These are phyloP conservation scores for Cicer bijugum DNA, from an alignment of 306 rosid genomes.

Conservation along the genomic window DNA sequence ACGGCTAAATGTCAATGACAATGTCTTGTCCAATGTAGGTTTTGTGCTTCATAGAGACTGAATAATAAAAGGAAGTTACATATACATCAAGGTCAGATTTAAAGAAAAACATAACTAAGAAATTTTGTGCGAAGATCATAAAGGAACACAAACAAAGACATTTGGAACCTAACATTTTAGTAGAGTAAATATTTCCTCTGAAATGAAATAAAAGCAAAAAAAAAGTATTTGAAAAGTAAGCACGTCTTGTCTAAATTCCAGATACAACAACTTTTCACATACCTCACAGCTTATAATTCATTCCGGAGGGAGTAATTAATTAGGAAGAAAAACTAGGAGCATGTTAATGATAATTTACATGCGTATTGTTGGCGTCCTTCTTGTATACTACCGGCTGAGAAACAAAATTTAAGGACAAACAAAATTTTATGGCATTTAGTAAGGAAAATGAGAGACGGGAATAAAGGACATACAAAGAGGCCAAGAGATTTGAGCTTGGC, in stretches of 20 bases:
- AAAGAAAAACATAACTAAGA: not conserved
- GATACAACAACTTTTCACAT: too few relatives aligned
- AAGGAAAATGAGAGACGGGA: not conserved
- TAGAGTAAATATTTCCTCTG: not conserved
- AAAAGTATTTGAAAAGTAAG: too few relatives aligned
- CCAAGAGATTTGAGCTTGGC: conserved; percentile 75
- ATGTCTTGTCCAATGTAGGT: too few relatives aligned
- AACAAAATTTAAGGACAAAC: conserved; percentile 20
- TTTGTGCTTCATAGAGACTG: too few relatives aligned
- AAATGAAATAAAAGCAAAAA: too few relatives aligned
- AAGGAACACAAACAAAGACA: not conserved
- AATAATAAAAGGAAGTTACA: not conserved
- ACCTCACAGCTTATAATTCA: too few relatives aligned
- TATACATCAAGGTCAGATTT: conserved; percentile 4
- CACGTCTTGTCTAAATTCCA: too few relatives aligned
- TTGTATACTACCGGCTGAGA: not conserved
- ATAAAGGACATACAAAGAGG: conserved; percentile 59
- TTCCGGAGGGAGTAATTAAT: not conserved
- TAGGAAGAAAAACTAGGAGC: not conserved
- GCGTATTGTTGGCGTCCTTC: not conserved
- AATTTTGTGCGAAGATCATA: not conserved
- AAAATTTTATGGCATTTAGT: not conserved
- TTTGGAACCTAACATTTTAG: not conserved
- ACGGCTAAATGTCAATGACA: too few relatives aligned
- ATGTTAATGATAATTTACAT: conserved; percentile 7